Percentiles rank a stretch among this genome's conserved stretches.
These are phyloP conservation scores for Beauveria pseudobassiana DNA, from an alignment of 2,329 filamentous ascomycete genomes.

Conservation along the genomic window DNA sequence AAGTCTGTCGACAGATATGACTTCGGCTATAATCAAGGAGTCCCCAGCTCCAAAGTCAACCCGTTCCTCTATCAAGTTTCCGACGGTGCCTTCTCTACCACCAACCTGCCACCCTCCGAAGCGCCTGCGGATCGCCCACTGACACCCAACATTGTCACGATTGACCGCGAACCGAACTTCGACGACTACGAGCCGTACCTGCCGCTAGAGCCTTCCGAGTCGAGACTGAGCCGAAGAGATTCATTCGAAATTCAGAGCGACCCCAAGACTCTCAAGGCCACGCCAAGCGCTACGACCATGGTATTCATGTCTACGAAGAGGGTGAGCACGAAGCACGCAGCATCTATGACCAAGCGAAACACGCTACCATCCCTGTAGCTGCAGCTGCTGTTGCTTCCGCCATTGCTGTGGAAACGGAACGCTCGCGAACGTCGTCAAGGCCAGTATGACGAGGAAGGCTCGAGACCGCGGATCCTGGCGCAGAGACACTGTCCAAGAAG, in stretches of 20 bases:
- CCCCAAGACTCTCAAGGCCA: slow-evolving; percentile 17
- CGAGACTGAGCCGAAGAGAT: slow-evolving; percentile 41
- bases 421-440: slow-evolving; percentile 24
- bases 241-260: slow-evolving; percentile 37
- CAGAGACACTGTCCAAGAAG: slow-evolving; percentile 44
- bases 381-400: slow-evolving; percentile 41
- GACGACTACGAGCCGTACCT: slow-evolving; percentile 27
- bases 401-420: slow-evolving; percentile 34
- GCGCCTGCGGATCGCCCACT: slow-evolving; percentile 35
- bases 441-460: slow-evolving; percentile 25
- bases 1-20: slow-evolving; percentile 15
- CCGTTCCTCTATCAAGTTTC: slow-evolving; percentile 53
- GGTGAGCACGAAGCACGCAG: slow-evolving; percentile 37
- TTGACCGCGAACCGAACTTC: slow-evolving; percentile 47
- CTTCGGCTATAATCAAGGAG: slow-evolving; percentile 16
- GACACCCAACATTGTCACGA: slow-evolving; percentile 44
- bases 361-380: slow-evolving; percentile 41
- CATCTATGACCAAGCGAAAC: slow-evolving; percentile 38
- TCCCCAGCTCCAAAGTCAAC: slow-evolving; percentile 34
- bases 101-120: slow-evolving; percentile 29
- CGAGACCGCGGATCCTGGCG: slow-evolving; percentile 22
- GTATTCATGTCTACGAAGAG: slow-evolving; percentile 24
- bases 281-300: slow-evolving; percentile 17
- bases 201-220: slow-evolving; percentile 19
- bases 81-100: slow-evolving; percentile 43